Base-by-base conservation (phyloP, 768 basidiomycete species). In the Leccinum imitatum region DNA sequence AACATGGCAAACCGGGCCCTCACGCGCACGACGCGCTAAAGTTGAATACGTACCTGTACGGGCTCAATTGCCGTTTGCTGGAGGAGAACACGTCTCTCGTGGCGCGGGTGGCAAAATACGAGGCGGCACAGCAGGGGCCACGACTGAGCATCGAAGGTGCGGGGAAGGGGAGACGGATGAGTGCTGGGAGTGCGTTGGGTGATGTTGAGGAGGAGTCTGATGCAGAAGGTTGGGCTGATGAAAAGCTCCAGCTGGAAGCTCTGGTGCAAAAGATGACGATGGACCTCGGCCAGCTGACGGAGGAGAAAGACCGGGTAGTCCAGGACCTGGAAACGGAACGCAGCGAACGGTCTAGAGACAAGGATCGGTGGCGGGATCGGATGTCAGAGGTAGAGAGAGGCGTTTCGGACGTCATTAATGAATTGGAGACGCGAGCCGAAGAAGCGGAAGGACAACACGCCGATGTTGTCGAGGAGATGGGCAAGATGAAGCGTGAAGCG, bases 21-120 rank as follows among this genome's bases (percentile, higher is more conserved):
- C 94, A 94, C 74, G 92, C 88, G 27, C 94, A 94, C 74, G 92
- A 95, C 71, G 90, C 90, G 3, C 82, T 82, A 17, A 96, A 94
- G 74, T 73, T 96, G 63, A 95, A 96, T 61, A 80, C 82, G 11
- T 95, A 96, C 71, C 73, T 96, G 67, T 91, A 95, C 73, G 87
- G 89, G 10, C 78, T 96, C 54, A 96, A 96, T 72, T 78, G 87
- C 48, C 81, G 88, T 57, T 71, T 96, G 57, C 89, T 91, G 65
- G 90, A 93, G 70, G 94, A 96, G 77, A 95, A 95, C 69, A 82
- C 91, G 68, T 73, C 68, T 13, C 78, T 95, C 7, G 71, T 85
- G 6, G 80, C 81, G 51, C 78, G 82, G 58, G 66, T 92, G 23
- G 76, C 74, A 59, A 78, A 71, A 58, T 69, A 84, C 54, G 87